These are phyloP conservation scores for Pinus albicaulis DNA, from an alignment of 75 land plant genomes.

Conservation along the genomic window DNA sequence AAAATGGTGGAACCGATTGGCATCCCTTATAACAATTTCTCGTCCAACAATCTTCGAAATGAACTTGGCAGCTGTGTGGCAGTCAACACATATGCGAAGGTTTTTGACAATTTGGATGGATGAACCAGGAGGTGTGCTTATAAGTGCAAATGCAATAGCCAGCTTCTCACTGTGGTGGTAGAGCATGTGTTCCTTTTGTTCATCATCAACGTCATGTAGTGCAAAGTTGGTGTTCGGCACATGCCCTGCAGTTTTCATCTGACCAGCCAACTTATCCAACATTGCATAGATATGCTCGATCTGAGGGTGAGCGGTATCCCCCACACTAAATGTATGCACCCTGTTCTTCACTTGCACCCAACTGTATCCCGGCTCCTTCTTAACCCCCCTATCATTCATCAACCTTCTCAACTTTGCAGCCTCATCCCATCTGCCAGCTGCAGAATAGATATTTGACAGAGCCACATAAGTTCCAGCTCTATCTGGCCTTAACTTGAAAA, in stretches of 20 bases:
- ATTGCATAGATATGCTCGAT: slow-evolving; percentile 11
- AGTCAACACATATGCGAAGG: slow-evolving; percentile 20
- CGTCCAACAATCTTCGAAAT: slow-evolving; percentile 12
- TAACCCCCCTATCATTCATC: slow-evolving; percentile 12
- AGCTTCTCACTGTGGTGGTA: slow-evolving; percentile 11
- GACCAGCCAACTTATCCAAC: slow-evolving; percentile 11
- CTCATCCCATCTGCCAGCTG: slow-evolving; percentile 33
- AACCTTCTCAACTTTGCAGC: slow-evolving; percentile 11
- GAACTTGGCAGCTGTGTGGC: slow-evolving; percentile 31
- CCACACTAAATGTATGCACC: slow-evolving; percentile 16
- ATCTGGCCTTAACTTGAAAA: neutral
- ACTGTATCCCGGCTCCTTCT: slow-evolving; percentile 11
- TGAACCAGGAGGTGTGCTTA: slow-evolving; percentile 17
- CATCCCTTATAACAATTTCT: slow-evolving; percentile 29
- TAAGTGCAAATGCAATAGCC: slow-evolving; percentile 14
- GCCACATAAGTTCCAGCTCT: slow-evolving; percentile 13
- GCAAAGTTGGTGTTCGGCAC: slow-evolving; percentile 18
- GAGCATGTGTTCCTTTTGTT: slow-evolving; percentile 7
- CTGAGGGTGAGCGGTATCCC: slow-evolving; percentile 9
- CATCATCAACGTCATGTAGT: neutral
- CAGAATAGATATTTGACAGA: slow-evolving; percentile 26
- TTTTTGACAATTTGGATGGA: slow-evolving; percentile 17
- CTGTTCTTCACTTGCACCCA: slow-evolving; percentile 6
- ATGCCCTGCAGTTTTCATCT: slow-evolving; percentile 12
- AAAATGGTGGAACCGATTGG: slow-evolving; percentile 27